Evolutionary conservation across 176 grass and related monocot genomes (phyloP).

Genomic region (Aegilops longissima): DNA sequence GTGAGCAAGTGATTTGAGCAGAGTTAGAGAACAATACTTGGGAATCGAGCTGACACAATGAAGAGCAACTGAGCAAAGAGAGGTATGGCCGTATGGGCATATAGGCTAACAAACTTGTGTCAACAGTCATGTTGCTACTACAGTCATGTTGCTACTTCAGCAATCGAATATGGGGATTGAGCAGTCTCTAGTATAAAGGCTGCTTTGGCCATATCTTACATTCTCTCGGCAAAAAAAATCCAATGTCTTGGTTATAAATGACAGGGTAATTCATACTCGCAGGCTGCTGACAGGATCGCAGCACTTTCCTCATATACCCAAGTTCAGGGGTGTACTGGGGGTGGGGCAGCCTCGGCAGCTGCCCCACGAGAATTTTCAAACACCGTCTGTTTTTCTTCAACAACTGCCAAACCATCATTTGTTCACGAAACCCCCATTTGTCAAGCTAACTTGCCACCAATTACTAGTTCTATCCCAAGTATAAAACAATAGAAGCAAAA

Average conservation of each 20-base stretch:
- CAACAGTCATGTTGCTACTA: not conserved
- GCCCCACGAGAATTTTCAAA: not conserved
- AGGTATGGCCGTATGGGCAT: not conserved
- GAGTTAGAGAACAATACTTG: not conserved
- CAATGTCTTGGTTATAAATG: not conserved
- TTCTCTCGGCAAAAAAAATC: not conserved
- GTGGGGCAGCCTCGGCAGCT: not conserved
- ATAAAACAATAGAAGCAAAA: not conserved
- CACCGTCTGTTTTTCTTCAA: not conserved
- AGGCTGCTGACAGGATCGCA: not conserved
- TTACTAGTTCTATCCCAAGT: not conserved
- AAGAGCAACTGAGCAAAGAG: constrained; percentile 2
- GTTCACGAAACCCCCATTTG: not conserved
- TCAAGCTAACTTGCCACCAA: not conserved
- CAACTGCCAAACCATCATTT: not conserved
- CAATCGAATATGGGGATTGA: not conserved
- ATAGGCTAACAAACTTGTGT: not conserved
- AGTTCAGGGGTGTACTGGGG: not conserved
- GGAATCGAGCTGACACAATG: not conserved
- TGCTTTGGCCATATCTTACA: not conserved
- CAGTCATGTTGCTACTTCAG: not conserved
- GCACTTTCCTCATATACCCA: too few relatives aligned
- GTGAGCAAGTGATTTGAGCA: not conserved
- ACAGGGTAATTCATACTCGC: not conserved
- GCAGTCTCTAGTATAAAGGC: not conserved